A percentile compares a stretch with the other conserved stretches of the same genome.
Evolutionary conservation across 2,329 filamentous ascomycete genomes (phyloP).

Genomic region (Xylariaceae sp.): DNA sequence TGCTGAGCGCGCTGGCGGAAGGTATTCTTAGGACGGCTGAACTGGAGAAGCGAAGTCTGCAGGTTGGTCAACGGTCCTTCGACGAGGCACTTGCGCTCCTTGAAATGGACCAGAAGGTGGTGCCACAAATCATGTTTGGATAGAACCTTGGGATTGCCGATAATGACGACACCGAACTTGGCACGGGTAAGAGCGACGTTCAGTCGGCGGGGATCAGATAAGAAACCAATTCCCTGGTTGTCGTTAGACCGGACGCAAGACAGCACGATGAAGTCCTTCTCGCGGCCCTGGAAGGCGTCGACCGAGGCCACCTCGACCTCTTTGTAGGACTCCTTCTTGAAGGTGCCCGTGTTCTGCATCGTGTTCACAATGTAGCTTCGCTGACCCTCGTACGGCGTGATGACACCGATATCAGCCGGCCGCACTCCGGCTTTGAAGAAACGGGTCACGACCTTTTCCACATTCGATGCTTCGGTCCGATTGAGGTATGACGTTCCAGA

Average conservation of each 20-base stretch:
- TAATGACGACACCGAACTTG: constrained; percentile 92
- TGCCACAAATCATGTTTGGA: constrained; percentile 99
- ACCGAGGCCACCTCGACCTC: constrained; percentile 98
- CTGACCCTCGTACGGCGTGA: constrained; percentile 97
- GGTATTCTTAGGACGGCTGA: constrained; percentile 85
- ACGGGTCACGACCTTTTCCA: constrained; percentile 96
- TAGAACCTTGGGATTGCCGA: constrained; percentile 94
- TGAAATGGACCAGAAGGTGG: constrained; percentile 90
- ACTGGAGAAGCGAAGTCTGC: constrained; percentile 92
- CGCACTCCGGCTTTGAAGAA: constrained; percentile 99
- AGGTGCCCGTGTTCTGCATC: constrained; percentile 97
- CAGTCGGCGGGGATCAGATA: constrained; percentile 93
- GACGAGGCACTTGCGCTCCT: constrained; percentile 91
- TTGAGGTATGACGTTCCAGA: constrained; percentile 98
- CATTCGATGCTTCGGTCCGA: constrained; percentile 91
- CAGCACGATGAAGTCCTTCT: constrained; percentile 98
- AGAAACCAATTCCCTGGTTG: constrained; percentile 96
- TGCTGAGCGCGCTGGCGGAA: constrained; percentile 80
- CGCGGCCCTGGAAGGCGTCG: constrained; percentile 96
- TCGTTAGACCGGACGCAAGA: constrained; percentile 98
- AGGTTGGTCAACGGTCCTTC: constrained; percentile 93
- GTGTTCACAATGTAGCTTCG: constrained; percentile 97
- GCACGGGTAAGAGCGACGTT: constrained; percentile 96
- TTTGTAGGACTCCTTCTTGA: constrained; percentile 98
- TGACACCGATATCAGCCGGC: constrained; percentile 89